Conservation (phyloP, 176 grass and related monocot genomes). For the Hordeum marinum region DNA sequence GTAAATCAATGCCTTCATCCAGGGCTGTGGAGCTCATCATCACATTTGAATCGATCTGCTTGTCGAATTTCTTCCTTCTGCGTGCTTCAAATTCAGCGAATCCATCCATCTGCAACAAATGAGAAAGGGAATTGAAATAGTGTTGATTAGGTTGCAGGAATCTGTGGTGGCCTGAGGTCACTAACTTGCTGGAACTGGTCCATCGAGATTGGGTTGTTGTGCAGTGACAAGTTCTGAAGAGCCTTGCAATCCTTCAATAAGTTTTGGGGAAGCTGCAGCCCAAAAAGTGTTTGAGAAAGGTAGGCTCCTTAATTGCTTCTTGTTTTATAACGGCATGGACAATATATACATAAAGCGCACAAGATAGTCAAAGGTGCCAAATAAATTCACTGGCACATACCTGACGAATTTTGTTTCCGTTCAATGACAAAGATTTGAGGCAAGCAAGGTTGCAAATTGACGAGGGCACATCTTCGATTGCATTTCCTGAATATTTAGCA, state of each 20-base stretch:
- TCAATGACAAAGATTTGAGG: conserved; percentile 75
- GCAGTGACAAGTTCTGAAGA: conserved; percentile 82
- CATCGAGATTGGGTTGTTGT: conserved; percentile 83
- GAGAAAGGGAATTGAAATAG: neutral
- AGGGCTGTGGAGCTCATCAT: conserved; percentile 80
- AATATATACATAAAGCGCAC: neutral
- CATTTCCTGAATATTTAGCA: conserved; percentile 63
- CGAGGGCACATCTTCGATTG: conserved; percentile 59
- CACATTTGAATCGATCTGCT: conserved; percentile 96
- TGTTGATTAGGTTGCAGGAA: neutral
- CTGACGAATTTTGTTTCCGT: conserved; percentile 79
- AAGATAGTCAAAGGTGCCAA: neutral
- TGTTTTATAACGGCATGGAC: neutral
- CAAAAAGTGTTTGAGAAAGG: neutral
- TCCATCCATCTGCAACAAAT: conserved; percentile 75
- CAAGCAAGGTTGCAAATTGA: conserved; percentile 72
- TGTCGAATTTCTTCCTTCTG: conserved; percentile 85
- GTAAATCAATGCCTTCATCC: conserved; percentile 78
- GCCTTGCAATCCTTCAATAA: conserved; percentile 77
- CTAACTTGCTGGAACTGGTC: conserved; percentile 77
- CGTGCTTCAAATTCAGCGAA: conserved; percentile 77
- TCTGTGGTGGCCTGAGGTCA: neutral
- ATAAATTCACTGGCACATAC: conserved; percentile 23
- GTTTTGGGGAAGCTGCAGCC: conserved; percentile 66
- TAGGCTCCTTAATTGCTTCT: neutral